Base-by-base conservation (phyloP, 768 basidiomycete species). In the Tricholoma furcatifolium region DNA sequence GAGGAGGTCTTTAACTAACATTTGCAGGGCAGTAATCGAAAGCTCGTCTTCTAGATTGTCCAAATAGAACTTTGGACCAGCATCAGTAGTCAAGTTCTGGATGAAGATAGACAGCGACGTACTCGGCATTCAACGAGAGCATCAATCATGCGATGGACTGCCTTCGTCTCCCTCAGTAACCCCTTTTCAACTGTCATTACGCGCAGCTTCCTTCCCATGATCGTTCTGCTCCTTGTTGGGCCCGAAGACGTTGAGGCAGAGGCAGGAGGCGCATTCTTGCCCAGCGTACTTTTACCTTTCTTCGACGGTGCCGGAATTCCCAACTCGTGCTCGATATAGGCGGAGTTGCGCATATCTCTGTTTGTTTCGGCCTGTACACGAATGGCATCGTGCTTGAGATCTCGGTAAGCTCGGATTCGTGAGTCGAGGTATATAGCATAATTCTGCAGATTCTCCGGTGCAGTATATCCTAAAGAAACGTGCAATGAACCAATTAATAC, bases 131-230 rank as follows among this genome's bases (percentile, higher is more conserved):
- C 90, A 30, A 94, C 81, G 58, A 98, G 72, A 1, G 88, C 67
- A 66, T 96, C 93, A 61, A 98, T 86, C 84, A 93, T 87, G 61
- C 76, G 79, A 70, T 98, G 95, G 1, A 98, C 93, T 23, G 84
- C 81, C 69, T 85, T 90, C 2, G 93, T 96, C 71, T 99, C 97
- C 55, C 94, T 79, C 44, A 99, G 69, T 40, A 98, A 69, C 3
- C 97, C 97, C 67, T 98, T 98, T 69, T 99, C 97, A 20, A 98
- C 96, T 0, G 91, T 88, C 84, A 99, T 87, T 24, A 86, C 79
- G 54, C 95, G 78, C 59, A 99, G 71, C 63, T 97, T 94, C 60
- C 93, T 74, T 15, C 92, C 91, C 64, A 81, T 77, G 15, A 91
- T 79, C 0, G 88, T 92, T 70, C 88, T 91, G 68, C 86, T 88